Evolutionary conservation across 352 stramenopile genomes (phyloP).

Genomic region (Phytopythium mirpurense): DNA sequence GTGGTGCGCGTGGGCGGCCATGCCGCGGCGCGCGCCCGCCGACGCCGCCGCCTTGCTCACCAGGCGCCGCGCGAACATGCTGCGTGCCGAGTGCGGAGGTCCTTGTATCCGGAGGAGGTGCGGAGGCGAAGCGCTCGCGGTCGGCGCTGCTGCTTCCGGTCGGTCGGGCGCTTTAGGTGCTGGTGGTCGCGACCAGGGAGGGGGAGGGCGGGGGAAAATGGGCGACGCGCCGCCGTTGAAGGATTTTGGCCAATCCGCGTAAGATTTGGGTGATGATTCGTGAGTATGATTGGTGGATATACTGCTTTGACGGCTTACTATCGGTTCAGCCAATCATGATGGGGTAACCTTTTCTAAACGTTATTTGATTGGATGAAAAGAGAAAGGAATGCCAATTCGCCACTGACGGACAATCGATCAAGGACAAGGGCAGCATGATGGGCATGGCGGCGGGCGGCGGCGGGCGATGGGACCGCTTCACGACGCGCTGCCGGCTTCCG

Average conservation of each 20-base stretch:
- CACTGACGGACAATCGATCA: no score
- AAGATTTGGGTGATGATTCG: no score
- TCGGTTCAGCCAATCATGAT: no score
- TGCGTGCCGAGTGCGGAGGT: neutral
- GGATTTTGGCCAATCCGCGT: slow-evolving; percentile 6
- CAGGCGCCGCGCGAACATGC: slow-evolving; percentile 39
- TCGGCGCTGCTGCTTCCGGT: neutral
- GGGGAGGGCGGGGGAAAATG: neutral
- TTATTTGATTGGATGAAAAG: slow-evolving; percentile 13
- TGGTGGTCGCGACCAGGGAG: neutral
- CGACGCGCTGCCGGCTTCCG: slow-evolving; percentile 47
- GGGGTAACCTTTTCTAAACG: no score
- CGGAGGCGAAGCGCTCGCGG: slow-evolving; percentile 4
- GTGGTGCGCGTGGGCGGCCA: slow-evolving; percentile 50
- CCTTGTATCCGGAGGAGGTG: no score
- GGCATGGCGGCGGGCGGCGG: neutral
- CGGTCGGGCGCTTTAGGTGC: neutral
- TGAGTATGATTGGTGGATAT: neutral
- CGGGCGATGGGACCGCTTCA: slow-evolving; percentile 42
- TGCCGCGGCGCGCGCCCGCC: slow-evolving; percentile 36
- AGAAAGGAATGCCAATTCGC: slow-evolving; percentile 10
- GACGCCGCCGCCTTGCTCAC: slow-evolving; percentile 14
- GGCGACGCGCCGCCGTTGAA: slow-evolving; percentile 4
- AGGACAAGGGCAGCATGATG: slow-evolving; percentile 4
- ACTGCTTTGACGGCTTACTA: no score